These are phyloP conservation scores for Cylindrotheca closterium DNA, from an alignment of 108 stramenopile genomes.

Conservation along the genomic window DNA sequence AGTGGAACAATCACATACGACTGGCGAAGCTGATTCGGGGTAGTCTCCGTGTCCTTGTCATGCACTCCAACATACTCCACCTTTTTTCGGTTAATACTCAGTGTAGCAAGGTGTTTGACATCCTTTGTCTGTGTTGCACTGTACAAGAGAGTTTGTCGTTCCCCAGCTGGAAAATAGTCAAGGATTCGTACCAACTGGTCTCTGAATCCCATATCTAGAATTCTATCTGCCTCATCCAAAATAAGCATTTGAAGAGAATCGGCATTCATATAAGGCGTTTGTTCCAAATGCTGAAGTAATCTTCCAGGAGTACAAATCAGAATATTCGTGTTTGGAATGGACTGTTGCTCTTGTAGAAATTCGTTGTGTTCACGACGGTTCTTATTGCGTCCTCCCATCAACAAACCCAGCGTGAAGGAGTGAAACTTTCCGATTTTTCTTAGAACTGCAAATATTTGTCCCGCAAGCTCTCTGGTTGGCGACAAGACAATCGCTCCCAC, in stretches of 20 bases:
- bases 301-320: slow-evolving; percentile 96
- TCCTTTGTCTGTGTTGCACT: slow-evolving; percentile 98
- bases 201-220: slow-evolving; percentile 98
- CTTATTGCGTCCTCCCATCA: slow-evolving; percentile 85
- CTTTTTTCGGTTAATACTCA: slow-evolving; percentile 78
- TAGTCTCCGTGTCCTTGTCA: slow-evolving; percentile 82
- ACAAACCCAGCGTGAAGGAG: slow-evolving; percentile 88
- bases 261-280: slow-evolving; percentile 93
- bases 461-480: slow-evolving; percentile 99
- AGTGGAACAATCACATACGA: slow-evolving; percentile 86
- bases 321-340: slow-evolving; percentile 86
- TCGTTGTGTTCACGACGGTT: slow-evolving; percentile 74
- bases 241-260: slow-evolving; percentile 88
- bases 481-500: slow-evolving; percentile 93
- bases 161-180: slow-evolving; percentile 82
- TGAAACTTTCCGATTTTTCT: slow-evolving; percentile 85
- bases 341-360: slow-evolving; percentile 87
- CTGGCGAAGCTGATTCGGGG: slow-evolving; percentile 88
- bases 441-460: slow-evolving; percentile 97
- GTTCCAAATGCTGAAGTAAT: slow-evolving; percentile 97
- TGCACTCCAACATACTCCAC: slow-evolving; percentile 95
- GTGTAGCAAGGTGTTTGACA: slow-evolving; percentile 94
- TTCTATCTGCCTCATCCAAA: slow-evolving; percentile 98
- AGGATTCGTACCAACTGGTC: slow-evolving; percentile 92
- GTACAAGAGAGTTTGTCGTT: slow-evolving; percentile 96